These are phyloP conservation scores for Mucor plumbeus DNA, from an alignment of 371 early-diverging fungal species.

Conservation along the genomic window DNA sequence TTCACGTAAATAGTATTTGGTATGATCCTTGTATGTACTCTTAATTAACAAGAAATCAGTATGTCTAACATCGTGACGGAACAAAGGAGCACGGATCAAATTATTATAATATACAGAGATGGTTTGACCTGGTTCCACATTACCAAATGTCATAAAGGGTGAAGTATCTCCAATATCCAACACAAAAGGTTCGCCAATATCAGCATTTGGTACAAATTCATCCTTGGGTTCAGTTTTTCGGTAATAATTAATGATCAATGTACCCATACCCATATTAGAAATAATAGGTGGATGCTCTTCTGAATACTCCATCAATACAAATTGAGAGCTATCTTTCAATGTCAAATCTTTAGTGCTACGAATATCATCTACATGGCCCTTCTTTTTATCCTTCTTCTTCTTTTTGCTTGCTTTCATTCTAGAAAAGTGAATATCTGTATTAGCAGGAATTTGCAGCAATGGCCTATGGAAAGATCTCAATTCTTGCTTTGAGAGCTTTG, in stretches of 20 bases:
- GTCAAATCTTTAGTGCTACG: conserved; percentile 89
- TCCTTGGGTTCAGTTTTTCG: conserved; percentile 92
- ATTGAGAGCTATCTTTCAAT: conserved; percentile 86
- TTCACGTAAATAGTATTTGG: conserved; percentile 84
- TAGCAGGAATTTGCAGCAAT: conserved; percentile 66
- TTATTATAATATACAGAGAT: conserved; percentile 95
- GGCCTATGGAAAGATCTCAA: conserved; percentile 96
- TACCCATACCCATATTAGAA: conserved; percentile 98
- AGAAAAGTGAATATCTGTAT: conserved; percentile 67
- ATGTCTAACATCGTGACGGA: conserved; percentile 75
- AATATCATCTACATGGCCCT: conserved; percentile 78
- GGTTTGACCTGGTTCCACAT: conserved; percentile 92
- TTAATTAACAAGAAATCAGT: conserved; percentile 91
- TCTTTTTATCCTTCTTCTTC: conserved; percentile 78
- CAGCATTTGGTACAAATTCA: conserved; percentile 73
- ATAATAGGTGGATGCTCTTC: conserved; percentile 99
- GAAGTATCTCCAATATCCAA: conserved; percentile 96
- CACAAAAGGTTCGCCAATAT: conserved; percentile 86
- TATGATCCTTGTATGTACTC: conserved; percentile 74
- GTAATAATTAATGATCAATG: conserved; percentile 95
- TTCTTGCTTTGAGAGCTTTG: conserved; percentile 86
- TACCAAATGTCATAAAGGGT: conserved; percentile 97
- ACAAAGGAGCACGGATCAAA: conserved; percentile 96
- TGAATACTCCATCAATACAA: conserved; percentile 94
- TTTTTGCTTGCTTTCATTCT: conserved; percentile 75